Percentiles rank a stretch among this genome's conserved stretches.
phyloP scores from a whole-genome alignment of 192 early-diverging fungal species.

The Piromyces sp. region DNA sequence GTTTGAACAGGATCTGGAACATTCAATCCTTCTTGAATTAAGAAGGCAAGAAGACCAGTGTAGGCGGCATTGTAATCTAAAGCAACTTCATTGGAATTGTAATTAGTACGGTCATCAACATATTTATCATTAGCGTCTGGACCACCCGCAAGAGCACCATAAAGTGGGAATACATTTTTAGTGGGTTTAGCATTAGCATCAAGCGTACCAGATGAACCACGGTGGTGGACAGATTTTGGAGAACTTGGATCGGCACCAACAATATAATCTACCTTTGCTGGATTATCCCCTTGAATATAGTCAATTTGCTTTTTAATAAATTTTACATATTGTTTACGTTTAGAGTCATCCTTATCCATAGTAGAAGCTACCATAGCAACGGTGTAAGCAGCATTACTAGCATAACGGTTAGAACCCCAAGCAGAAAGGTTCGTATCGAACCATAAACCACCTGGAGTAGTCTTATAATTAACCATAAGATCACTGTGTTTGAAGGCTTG shows the following conservation, averaged over 20 bases:
- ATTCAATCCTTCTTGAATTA: background rate
- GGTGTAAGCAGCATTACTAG: background rate
- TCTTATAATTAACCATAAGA: constrained; percentile 4
- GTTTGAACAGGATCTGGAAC: background rate
- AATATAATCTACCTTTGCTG: constrained; percentile 29
- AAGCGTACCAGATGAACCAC: constrained; percentile 28
- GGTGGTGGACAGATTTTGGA: constrained; percentile 35
- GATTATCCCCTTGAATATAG: constrained; percentile 34
- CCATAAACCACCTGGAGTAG: background rate
- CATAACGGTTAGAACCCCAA: background rate
- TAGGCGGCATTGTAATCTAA: background rate
- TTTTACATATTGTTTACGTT: background rate
- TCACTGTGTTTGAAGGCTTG: background rate
- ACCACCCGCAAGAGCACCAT: constrained; percentile 37
- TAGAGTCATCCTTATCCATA: background rate
- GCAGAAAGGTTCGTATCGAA: background rate
- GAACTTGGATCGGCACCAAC: constrained; percentile 39
- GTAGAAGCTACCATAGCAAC: constrained; percentile 1
- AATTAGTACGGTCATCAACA: constrained; percentile 21
- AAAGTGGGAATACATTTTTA: constrained; percentile 16
- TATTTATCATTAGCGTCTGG: constrained; percentile 29
- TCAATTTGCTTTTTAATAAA: constrained; percentile 16
- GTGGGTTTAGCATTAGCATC: constrained; percentile 3
- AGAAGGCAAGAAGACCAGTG: background rate
- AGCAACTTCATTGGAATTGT: constrained; percentile 16